Base-by-base conservation (phyloP, 345 rosid species). In the Noccaea bulbosa region DNA sequence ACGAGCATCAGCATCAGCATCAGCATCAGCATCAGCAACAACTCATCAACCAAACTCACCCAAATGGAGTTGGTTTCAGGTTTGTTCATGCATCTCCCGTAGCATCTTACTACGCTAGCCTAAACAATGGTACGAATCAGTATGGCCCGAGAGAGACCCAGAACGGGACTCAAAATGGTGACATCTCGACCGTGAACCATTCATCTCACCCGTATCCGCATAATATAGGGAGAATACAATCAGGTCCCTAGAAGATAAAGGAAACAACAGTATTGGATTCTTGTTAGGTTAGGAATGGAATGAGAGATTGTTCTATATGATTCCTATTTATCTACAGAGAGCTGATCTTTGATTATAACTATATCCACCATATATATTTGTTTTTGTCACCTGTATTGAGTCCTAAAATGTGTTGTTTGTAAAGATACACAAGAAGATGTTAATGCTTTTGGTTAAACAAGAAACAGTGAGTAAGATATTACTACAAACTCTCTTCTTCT, bases 161-260 rank as follows among this genome's bases (percentile, higher is more conserved):
- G 12, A 78, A 44, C 34, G 88, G 84, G 56, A 75, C 83, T 22
- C 93, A 48, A 5, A 64, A 70, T 34, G 72, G 83, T 16, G 86
- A 81, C 60, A 66, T 88, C n/a, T 72, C 86, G 16, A 56, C 88
- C 12, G 66, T 83, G 57, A 82, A 65, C 77, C 85, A 78, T 72
- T 82, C 97, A n/a, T 75, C 94, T 61, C 83, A 85, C 59, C 86
- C 87, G 2, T 91, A 84, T 78, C 89, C 90, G 15, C 93, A 81
- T 72, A 89, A 76, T 74, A 60, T 85, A 66, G 91, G 91, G 78
- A 84, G 99, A 82, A 69, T 91, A 82, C 73, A 89, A 54, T 81
- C 84, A 0, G 99, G 96, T 80, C 97, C 97, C 0, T 88, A 79
- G 80, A 72, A 62, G 44, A 47, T 22, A 11, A 52, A 27, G 51